Conservation (phyloP, 2,329 filamentous ascomycete species). For the Aspergillus pseudoglaucus region DNA sequence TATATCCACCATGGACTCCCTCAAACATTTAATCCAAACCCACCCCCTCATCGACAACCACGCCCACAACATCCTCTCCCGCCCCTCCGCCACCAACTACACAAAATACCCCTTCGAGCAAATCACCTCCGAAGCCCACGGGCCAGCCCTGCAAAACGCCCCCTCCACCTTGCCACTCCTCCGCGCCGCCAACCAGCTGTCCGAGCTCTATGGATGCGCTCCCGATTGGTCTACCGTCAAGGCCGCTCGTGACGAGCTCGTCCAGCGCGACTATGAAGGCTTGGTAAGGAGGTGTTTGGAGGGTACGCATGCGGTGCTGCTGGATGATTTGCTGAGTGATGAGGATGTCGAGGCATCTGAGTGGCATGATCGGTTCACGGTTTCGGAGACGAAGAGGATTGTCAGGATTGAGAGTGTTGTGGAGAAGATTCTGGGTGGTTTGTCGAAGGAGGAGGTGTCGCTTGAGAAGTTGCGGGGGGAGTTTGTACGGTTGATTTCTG, state of each 20-base stretch:
- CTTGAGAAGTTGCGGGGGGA: constrained; percentile 19
- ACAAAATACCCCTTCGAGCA: constrained; percentile 47
- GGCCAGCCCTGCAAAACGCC: constrained; percentile 58
- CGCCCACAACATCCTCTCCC: constrained; percentile 39
- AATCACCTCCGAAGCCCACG: constrained; percentile 67
- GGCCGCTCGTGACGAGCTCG: constrained; percentile 41
- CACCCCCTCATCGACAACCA: constrained; percentile 45
- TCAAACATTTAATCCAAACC: constrained; percentile 30
- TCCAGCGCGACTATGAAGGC: constrained; percentile 46
- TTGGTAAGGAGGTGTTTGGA: constrained; percentile 61
- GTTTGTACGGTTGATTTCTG: constrained; percentile 42
- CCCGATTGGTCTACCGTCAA: constrained; percentile 55
- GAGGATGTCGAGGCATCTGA: constrained; percentile 52
- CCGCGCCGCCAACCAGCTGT: constrained; percentile 63
- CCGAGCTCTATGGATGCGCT: constrained; percentile 57
- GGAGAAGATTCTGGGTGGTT: constrained; percentile 51
- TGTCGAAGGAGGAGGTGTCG: not conserved
- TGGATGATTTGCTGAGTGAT: constrained; percentile 68
- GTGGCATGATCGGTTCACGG: constrained; percentile 62
- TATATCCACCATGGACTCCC: constrained; percentile 15
- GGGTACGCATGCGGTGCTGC: constrained; percentile 65
- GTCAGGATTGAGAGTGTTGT: constrained; percentile 71
- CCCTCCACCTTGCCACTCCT: constrained; percentile 61
- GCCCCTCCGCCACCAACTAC: constrained; percentile 26
- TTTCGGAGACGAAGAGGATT: constrained; percentile 62